A percentile compares a stretch with the other conserved stretches of the same genome.
Conservation (phyloP, 495 filamentous ascomycete genomes). For the Lentithecium fluviatile region DNA sequence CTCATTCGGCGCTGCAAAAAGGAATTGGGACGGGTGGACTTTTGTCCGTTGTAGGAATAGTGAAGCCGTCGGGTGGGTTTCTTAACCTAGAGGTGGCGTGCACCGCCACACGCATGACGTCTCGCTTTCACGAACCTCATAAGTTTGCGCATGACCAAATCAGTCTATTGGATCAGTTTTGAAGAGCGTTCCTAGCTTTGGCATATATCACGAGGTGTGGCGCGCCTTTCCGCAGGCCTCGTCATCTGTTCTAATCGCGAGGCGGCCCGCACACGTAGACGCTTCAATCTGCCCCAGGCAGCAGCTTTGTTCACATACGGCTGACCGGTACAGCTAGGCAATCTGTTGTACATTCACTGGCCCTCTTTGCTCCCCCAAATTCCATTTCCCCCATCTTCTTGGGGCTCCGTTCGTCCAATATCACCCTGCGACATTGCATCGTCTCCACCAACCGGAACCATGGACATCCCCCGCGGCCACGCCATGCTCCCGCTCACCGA, state of each 20-base stretch:
- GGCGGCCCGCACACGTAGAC: not conserved
- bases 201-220: not conserved
- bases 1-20: too few species aligned
- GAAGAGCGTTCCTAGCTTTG: too few species aligned
- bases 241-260: not conserved
- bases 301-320: not conserved
- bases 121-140: not conserved
- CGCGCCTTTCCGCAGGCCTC: not conserved
- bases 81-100: too few species aligned
- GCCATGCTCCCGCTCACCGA: slow-evolving; percentile 32
- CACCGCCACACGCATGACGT: not conserved
- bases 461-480: slow-evolving; percentile 32
- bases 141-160: too few species aligned
- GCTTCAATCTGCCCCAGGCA: not conserved
- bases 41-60: too few species aligned
- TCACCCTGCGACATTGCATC: too few species aligned
- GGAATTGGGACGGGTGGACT: too few species aligned
- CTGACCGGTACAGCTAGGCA: not conserved
- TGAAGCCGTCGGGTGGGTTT: too few species aligned
- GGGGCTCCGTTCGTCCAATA: too few species aligned
- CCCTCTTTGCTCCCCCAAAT: not conserved
- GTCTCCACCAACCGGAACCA: too few species aligned
- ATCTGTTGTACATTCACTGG: not conserved
- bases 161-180: too few species aligned
- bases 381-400: too few species aligned